Conservation (phyloP, 306 rosid species). For the Sophora flavescens region DNA sequence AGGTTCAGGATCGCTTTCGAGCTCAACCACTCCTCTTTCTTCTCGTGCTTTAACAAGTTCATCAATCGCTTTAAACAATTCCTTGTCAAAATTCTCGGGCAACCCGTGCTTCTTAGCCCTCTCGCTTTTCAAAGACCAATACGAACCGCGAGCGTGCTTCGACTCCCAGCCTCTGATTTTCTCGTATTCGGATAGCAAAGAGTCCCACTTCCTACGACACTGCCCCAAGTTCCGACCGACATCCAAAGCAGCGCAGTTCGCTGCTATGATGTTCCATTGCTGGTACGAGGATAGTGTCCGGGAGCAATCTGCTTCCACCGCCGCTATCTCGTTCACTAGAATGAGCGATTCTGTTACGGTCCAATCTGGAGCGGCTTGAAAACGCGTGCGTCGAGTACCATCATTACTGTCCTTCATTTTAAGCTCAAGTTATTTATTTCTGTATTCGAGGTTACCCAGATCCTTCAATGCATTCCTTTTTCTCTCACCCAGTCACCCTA, state of each 20-base stretch:
- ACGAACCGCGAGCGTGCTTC: constrained; percentile 30
- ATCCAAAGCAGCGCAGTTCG: constrained; percentile 62
- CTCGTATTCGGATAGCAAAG: constrained; percentile 46
- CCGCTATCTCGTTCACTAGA: constrained; percentile 74
- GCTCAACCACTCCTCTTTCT: constrained; percentile 56
- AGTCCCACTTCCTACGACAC: constrained; percentile 80
- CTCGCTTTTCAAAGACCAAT: constrained; percentile 49
- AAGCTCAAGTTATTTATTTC: neutral
- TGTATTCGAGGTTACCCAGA: no score
- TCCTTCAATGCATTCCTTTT: no score
- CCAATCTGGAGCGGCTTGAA: constrained; percentile 79
- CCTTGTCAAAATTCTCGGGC: constrained; percentile 63
- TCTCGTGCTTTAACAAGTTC: constrained; percentile 55
- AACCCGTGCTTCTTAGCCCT: constrained; percentile 52
- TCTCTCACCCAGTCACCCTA: no score
- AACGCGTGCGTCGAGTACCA: constrained; percentile 62
- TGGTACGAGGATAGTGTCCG: constrained; percentile 49
- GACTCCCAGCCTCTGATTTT: constrained; percentile 45
- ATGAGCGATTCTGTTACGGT: constrained; percentile 58
- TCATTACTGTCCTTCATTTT: constrained; percentile 39
- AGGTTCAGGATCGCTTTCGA: constrained; percentile 64
- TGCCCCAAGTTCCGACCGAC: constrained; percentile 63
- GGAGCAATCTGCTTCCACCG: constrained; percentile 82
- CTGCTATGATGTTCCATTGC: constrained; percentile 51
- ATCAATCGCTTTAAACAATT: constrained; percentile 58